Base-by-base conservation (phyloP, 2,329 filamentous ascomycete genomes). In the Cercospora sp. region DNA sequence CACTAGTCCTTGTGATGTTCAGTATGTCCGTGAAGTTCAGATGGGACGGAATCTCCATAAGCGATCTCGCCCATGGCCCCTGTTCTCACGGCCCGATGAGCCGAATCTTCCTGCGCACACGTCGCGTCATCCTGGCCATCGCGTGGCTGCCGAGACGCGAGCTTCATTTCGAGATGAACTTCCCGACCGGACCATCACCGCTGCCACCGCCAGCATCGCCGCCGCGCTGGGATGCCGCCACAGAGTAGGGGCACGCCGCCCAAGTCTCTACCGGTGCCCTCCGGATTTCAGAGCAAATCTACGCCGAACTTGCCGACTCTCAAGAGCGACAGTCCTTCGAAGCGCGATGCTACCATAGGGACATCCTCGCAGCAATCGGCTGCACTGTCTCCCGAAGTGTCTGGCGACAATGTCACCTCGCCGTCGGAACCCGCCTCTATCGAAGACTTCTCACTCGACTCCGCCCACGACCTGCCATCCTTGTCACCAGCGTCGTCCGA, bases 251-350 rank as follows among this genome's bases (percentile, higher is more conserved):
- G 81, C 53, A 70, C 68, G 36, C 64, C 69, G 20, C 60, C 67
- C n/a, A 75, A 74, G 26, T 69, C 71, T 13, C 67, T 68, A 26
- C 69, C 73, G 3, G 73, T 79, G 2, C 80, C 80, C 26, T 60
- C 75, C n/a, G 79, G 79, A 26, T 76, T 82, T 65, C 81, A 82
- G 64, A 84, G 82, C 36, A 80, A 80, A 65, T 84, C 82, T 0
- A 83, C 82, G 2, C 82, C 83, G 5, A 83, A 83, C 65, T 75
- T 84, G 1, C 79, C 82, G 1, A 82, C 81, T 0, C 71, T 82
- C n/a, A 73, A 31, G 28, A 58, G 55, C 55, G 23, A 58, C n/a
- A 71, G 60, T 77, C 79, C 3, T 76, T 81, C 7, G 51, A 67
- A 58, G 60, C 64, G 33, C 66, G 40, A 23, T 33, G 42, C 64